Base-by-base conservation (phyloP, 192 early-diverging fungal genomes). In the Dispira parvispora region DNA sequence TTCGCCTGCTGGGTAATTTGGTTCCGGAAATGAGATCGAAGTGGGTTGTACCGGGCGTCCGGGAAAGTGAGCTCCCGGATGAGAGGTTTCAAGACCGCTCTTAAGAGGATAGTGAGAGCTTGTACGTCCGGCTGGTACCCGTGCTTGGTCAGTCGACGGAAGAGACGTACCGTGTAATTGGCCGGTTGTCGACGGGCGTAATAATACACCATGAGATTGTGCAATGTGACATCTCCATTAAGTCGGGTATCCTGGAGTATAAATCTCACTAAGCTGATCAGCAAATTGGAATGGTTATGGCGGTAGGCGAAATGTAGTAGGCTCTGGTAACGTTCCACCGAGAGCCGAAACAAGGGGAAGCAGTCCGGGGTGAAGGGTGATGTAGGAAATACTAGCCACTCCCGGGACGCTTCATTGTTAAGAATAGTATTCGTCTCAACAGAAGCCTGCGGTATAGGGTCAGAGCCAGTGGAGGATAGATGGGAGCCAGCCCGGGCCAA, bases 41-140 rank as follows among this genome's bases (percentile, higher is more conserved):
- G 49, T 3, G 3, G n/a, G 23, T 18, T 1, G 49, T 18, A 23
- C n/a, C n/a, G n/a, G 49, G 49, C n/a, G 49, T 18, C n/a, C n/a
- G 49, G 23, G 49, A 50, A 23, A 8, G 45, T 43, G 13, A 23
- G 28, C 3, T 3, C 53, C 38, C 61, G 25, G 20, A 62, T 27
- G 14, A 62, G 43, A 3, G 61, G 42, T 45, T 52, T 32, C 43
- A 8, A 54, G 53, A 55, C 26, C 12, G 54, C 46, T 18, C 43
- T 6, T 21, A 67, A 66, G 47, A 61, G 26, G 13, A n/a, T 28
- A 61, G 10, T 21, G 27, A 68, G 26, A 45, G 11, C 21, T 54
- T 52, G n/a, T 45, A 46, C 12, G 32, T 21, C 43, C 43, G 38
- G 9, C n/a, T 65, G 26, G 18, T 53, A 49, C 26, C n/a, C 44